Conservation (phyloP, 352 stramenopile species). For the Phytopythium oedochilum region DNA sequence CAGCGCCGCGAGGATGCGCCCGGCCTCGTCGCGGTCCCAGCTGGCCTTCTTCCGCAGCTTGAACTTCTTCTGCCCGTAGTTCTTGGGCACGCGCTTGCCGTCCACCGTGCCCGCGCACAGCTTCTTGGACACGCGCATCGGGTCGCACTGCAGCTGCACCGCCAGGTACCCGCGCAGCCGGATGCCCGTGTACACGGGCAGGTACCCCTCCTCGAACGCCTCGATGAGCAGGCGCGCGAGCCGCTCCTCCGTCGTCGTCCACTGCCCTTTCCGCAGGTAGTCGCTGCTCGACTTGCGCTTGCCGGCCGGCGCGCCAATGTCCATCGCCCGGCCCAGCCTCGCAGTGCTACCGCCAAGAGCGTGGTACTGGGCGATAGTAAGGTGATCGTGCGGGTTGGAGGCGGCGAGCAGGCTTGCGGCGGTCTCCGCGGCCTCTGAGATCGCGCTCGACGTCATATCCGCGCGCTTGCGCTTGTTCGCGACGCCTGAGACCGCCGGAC, state of each 20-base stretch:
- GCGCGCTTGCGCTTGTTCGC: neutral
- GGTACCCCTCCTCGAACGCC: conserved; percentile 63
- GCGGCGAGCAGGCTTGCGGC: neutral
- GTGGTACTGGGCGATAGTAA: conserved; percentile 1
- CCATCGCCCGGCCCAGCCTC: neutral
- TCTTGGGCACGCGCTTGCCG: conserved; percentile 64
- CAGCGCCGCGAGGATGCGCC: conserved; percentile 32
- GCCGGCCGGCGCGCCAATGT: neutral
- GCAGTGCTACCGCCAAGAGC: neutral
- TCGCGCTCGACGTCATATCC: neutral
- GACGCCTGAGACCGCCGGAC: neutral
- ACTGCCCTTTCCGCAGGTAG: conserved; percentile 70
- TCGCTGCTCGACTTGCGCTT: conserved; percentile 54
- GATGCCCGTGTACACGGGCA: conserved; percentile 73
- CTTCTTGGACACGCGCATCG: conserved; percentile 83
- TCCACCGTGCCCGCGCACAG: conserved; percentile 66
- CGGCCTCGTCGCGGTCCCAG: conserved; percentile 47
- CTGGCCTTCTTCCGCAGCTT: conserved; percentile 53
- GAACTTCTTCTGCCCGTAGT: conserved; percentile 80
- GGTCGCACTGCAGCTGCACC: conserved; percentile 72
- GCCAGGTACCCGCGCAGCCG: conserved; percentile 71
- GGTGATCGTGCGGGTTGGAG: neutral
- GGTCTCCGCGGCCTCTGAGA: neutral
- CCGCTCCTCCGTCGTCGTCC: conserved; percentile 61
- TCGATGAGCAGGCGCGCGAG: conserved; percentile 58